Percentiles rank a stretch among this genome's conserved stretches.
phyloP scores from a whole-genome alignment of 31 red algal species.

The Asparagopsis taxiformis region DNA sequence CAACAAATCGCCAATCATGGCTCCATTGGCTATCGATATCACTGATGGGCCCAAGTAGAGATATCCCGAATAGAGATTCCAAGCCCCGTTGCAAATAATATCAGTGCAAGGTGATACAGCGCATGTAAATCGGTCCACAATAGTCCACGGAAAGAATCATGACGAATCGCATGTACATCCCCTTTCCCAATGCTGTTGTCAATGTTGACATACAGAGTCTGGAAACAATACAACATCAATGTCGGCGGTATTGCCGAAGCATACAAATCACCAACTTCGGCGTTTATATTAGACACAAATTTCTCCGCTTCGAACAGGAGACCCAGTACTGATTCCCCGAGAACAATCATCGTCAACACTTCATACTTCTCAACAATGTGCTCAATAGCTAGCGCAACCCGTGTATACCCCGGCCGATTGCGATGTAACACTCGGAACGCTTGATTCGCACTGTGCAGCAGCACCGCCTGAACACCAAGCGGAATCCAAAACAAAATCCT shows the following conservation, averaged over 20 bases:
- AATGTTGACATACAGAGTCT: slow-evolving; percentile 32
- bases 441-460: not conserved
- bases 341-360: slow-evolving; percentile 50
- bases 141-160: slow-evolving; percentile 10
- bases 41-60: too few species aligned
- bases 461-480: not conserved
- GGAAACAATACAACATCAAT: slow-evolving; percentile 20
- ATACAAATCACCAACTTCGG: slow-evolving; percentile 5
- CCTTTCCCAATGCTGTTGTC: slow-evolving; percentile 27
- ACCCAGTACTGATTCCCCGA: slow-evolving; percentile 35
- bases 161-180: slow-evolving; percentile 46
- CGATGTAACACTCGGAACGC: slow-evolving; percentile 19
- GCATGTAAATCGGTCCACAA: slow-evolving; percentile 45
- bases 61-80: slow-evolving; percentile 33
- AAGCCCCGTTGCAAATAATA: slow-evolving; percentile 43
- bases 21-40: too few species aligned
- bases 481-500: slow-evolving; percentile 21
- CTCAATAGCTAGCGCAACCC: slow-evolving; percentile 38
- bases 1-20: too few species aligned
- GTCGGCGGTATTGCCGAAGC: slow-evolving; percentile 1
- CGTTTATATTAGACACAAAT: not conserved
- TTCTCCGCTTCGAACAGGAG: slow-evolving; percentile 31
- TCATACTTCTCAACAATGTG: slow-evolving; percentile 42
- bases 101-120: slow-evolving; percentile 43
- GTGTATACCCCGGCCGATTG: slow-evolving; percentile 6